These are phyloP conservation scores for Mycena chlorophos DNA, from an alignment of 768 basidiomycete species.

Conservation along the genomic window DNA sequence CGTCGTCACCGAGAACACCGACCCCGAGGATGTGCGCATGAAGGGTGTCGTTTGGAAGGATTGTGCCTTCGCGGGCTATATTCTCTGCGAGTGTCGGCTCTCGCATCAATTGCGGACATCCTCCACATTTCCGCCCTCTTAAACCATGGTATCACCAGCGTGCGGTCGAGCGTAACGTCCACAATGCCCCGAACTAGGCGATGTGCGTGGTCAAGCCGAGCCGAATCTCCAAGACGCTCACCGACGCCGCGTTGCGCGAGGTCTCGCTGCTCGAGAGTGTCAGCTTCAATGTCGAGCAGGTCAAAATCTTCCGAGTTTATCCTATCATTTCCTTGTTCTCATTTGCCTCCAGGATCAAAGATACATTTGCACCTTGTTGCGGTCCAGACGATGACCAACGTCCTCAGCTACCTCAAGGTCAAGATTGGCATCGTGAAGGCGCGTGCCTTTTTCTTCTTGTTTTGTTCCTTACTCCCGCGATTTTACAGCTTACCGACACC, in stretches of 20 bases:
- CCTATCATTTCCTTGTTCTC: slow-evolving; percentile 6
- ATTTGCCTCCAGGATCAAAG: slow-evolving; percentile 80
- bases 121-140: slow-evolving; percentile 94
- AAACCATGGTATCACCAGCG: slow-evolving; percentile 99
- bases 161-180: slow-evolving; percentile 90
- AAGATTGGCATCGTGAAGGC: slow-evolving; percentile 92
- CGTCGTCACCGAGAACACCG: slow-evolving; percentile 96
- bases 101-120: slow-evolving; percentile 96
- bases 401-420: slow-evolving; percentile 92
- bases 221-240: slow-evolving; percentile 91
- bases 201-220: slow-evolving; percentile 99
- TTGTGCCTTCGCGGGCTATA: slow-evolving; percentile 96
- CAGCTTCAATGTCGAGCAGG: slow-evolving; percentile 90
- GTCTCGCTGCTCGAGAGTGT: slow-evolving; percentile 95
- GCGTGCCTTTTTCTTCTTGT: slow-evolving; percentile 2
- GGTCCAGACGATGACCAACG: slow-evolving; percentile 91
- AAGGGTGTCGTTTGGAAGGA: slow-evolving; percentile 92
- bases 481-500: slow-evolving; percentile 73
- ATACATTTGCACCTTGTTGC: slow-evolving; percentile 97
- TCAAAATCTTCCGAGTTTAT: slow-evolving; percentile 16
- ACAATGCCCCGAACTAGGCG: slow-evolving; percentile 93
- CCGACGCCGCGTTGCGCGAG: slow-evolving; percentile 92
- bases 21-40: slow-evolving; percentile 96
- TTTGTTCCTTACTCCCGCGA: slow-evolving; percentile 5
- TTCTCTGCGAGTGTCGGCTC: slow-evolving; percentile 95